Percentiles rank a stretch among this genome's conserved stretches.
These are phyloP conservation scores for Quercus cerris DNA, from an alignment of 306 rosid species.

Conservation along the genomic window DNA sequence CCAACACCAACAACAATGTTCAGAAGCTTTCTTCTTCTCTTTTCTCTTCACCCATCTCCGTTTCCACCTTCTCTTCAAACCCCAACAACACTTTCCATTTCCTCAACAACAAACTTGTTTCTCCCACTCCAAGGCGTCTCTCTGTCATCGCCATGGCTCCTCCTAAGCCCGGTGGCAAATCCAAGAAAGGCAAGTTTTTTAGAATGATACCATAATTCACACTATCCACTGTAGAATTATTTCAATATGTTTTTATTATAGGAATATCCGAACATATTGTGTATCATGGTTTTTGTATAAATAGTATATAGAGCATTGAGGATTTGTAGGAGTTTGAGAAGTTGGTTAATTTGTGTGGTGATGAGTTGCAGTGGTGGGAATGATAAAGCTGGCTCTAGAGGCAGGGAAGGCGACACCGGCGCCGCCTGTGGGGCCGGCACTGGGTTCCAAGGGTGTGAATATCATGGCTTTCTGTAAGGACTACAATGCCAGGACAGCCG, in stretches of 20 bases:
- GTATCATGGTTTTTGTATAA: too few relatives aligned
- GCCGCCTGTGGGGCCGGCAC: constrained; percentile 98
- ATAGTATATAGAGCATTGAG: too few relatives aligned
- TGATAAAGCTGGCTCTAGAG: constrained; percentile 92
- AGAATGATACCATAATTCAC: not conserved
- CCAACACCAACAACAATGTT: not conserved
- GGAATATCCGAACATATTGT: too few relatives aligned
- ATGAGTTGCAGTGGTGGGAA: constrained; percentile 61
- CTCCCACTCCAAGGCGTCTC: constrained; percentile 47
- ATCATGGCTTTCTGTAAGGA: constrained; percentile 99
- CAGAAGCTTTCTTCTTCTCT: constrained; percentile 43
- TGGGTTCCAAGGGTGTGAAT: constrained; percentile 96
- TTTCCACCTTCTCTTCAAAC: constrained; percentile 38
- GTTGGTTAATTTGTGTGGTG: not conserved
- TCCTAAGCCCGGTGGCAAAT: constrained; percentile 85
- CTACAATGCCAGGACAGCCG: constrained; percentile 93
- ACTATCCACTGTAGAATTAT: too few relatives aligned
- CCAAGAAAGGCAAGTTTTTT: constrained; percentile 66
- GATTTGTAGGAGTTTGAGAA: not conserved
- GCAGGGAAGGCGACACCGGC: constrained; percentile 99
- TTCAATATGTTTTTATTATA: too few relatives aligned
- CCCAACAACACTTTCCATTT: constrained; percentile 21
- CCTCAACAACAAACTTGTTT: not conserved
- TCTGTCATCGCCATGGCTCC: constrained; percentile 87
- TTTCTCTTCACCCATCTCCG: constrained; percentile 32